phyloP scores from a whole-genome alignment of 345 rosid species.

The Pugionium dolabratum region DNA sequence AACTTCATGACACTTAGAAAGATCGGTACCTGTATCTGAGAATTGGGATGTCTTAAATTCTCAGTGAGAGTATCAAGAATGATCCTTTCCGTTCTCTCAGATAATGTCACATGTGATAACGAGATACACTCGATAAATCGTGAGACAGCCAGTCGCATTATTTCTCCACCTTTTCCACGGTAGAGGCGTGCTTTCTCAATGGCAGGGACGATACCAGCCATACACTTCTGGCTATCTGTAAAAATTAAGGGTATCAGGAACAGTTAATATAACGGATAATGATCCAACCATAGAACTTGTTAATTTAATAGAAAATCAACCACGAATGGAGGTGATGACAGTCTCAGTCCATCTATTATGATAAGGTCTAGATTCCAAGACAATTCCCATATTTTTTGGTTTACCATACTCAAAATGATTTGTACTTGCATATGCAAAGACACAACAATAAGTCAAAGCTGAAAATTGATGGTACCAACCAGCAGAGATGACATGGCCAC shows the following conservation, averaged over 20 bases:
- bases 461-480: constrained; percentile 55
- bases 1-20: constrained; percentile 23
- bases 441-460: constrained; percentile 20
- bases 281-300: constrained; percentile 10
- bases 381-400: constrained; percentile 12
- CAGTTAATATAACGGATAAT: constrained; percentile 6
- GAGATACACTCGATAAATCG: constrained; percentile 87
- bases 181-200: constrained; percentile 97
- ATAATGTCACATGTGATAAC: constrained; percentile 51
- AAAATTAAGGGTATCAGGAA: constrained; percentile 12
- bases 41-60: constrained; percentile 91
- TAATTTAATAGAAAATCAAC: constrained; percentile 13
- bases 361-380: constrained; percentile 18
- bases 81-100: constrained; percentile 67
- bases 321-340: constrained; percentile 3
- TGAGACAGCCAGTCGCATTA: constrained; percentile 97
- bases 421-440: constrained; percentile 10
- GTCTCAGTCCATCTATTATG: constrained; percentile 2
- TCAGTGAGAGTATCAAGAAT: constrained; percentile 76
- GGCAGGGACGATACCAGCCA: constrained; percentile 80
- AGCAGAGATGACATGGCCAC: constrained; percentile 52
- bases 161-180: constrained; percentile 99
- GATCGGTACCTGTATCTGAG: constrained; percentile 80
- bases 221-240: constrained; percentile 66
- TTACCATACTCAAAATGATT: constrained; percentile 15